Evolutionary conservation across 495 filamentous ascomycete species (phyloP), one percentile per base, ranked within the genome.

Genomic region (Neohortaea acidophila): DNA sequence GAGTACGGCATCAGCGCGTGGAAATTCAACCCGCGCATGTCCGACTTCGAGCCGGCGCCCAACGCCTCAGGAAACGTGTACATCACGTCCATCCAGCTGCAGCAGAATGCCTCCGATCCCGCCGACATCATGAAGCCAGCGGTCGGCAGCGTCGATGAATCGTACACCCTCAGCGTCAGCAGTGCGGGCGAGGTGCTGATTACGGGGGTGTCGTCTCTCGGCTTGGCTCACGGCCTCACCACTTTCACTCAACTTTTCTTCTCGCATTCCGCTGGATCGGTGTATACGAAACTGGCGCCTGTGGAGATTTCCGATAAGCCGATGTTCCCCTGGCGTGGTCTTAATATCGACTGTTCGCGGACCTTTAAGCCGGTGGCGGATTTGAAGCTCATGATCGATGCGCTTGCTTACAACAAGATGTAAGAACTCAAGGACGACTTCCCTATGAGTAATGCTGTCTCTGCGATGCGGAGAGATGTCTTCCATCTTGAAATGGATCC

Each of bases 371-470:
- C 70, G 5, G 59, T 77, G 14, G 45, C 61, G 0, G 67, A 78
- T 50, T 73, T 89, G 44, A 58, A 72, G 39, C 67, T 73, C 34
- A 77, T 68, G 24, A 78, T 89, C 47, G 81, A 86, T 44, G 76
- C 75, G 20, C 49, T 82, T 38, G 53, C 73, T 8, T 77, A 66
- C 67, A 83, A 75, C 61, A 86, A 89, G 62, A 66, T 89, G 59
- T 86, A 86, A 55, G 62, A 70, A 5, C 61, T 85, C 28, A 82
- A 87, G n/a, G n/a, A n/a, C n/a, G n/a, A n/a, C n/a, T n/a, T n/a
- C n/a, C n/a, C n/a, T n/a, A n/a, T n/a, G n/a, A n/a, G n/a, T n/a
- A n/a, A n/a, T n/a, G n/a, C n/a, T n/a, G n/a, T n/a, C n/a, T n/a
- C n/a, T n/a, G n/a, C n/a, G n/a, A n/a, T n/a, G n/a, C n/a, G n/a